Evolutionary conservation across 306 rosid species (phyloP).

Genomic region (Senna tora): DNA sequence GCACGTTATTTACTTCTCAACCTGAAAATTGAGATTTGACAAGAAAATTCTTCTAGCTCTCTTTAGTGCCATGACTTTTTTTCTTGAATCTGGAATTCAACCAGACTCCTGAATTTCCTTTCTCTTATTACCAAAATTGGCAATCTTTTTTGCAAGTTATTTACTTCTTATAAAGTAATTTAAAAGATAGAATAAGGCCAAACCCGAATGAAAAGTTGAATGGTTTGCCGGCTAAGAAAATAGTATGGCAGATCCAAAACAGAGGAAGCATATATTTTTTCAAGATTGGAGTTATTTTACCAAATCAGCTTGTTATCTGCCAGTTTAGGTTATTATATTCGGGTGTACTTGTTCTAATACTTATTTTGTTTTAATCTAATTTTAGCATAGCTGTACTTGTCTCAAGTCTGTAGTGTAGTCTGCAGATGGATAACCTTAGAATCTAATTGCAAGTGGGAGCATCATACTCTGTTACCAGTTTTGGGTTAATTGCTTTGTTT

Average conservation of each 20-base stretch:
- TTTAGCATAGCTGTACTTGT: constrained; percentile 14
- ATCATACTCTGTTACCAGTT: constrained; percentile 20
- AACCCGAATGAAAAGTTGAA: constrained; percentile 1
- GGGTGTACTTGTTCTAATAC: not conserved
- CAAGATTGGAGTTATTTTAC: not conserved
- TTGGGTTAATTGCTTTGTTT: constrained; percentile 33
- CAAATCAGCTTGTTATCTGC: constrained; percentile 11
- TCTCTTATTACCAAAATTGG: not conserved
- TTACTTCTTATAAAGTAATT: constrained; percentile 1
- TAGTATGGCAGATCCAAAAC: not conserved
- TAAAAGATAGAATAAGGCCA: not conserved
- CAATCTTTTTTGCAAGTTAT: not conserved
- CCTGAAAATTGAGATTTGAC: constrained; percentile 23
- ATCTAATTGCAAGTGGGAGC: constrained; percentile 25
- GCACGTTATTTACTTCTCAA: too few relatives aligned
- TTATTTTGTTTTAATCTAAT: constrained; percentile 32
- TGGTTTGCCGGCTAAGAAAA: not conserved
- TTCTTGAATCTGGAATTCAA: not conserved
- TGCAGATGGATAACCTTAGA: not conserved
- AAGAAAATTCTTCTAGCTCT: constrained; percentile 10
- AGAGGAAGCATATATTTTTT: not conserved
- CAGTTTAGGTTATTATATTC: not conserved
- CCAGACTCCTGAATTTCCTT: constrained; percentile 5
- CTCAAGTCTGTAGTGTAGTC: constrained; percentile 16
- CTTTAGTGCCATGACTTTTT: constrained; percentile 27